Base-by-base conservation (phyloP, 192 early-diverging fungal genomes). In the Coemansia sp. region DNA sequence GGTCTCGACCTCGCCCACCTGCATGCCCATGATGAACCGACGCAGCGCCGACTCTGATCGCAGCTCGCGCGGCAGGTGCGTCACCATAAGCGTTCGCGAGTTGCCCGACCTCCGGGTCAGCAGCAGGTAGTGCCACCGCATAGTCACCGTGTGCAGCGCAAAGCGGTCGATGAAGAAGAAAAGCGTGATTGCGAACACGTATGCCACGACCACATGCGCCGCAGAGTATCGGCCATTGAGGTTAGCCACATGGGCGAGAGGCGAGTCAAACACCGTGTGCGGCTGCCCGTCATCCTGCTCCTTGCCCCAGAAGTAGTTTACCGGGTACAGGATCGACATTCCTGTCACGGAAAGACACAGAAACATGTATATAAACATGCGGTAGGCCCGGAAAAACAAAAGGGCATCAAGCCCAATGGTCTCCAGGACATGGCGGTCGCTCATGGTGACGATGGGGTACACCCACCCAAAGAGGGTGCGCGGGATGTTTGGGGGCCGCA, bases 1-100 rank as follows among this genome's bases (percentile, higher is more conserved):
- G 9, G 69, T 72, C 49, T 88, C 84, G 5, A 90, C 83, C 4
- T 43, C 37, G 29, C 88, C 88, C 7, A 80, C 54, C 1, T 77
- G 78, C 34, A 90, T 58, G 0, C 67, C 69, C 10, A 78, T 71
- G 30, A 86, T 80, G 50, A 83, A 90, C 3, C 81, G 69, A 20
- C 76, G 58, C 23, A 90, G 61, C 13, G 46, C 56, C 9, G 38
- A 18, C 36, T 83, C 78, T 1, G 65, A 54, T 37, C 85, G 77
- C 22, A 87, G 58, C n/a, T 79, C 60, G 3, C 77, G 50, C 17
- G 88, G 88, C 39, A 90, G 51, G 11, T 81, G 81, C 9, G 81
- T 80, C 4, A 87, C 71, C 78, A 90, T 80, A 24, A 90, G 77
- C 22, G 85, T 85, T 32, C 86, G 81, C 18, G 85, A 49, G 23